phyloP scores from a whole-genome alignment of 176 grass and related monocot species.

The Thinopyrum elongatum region DNA sequence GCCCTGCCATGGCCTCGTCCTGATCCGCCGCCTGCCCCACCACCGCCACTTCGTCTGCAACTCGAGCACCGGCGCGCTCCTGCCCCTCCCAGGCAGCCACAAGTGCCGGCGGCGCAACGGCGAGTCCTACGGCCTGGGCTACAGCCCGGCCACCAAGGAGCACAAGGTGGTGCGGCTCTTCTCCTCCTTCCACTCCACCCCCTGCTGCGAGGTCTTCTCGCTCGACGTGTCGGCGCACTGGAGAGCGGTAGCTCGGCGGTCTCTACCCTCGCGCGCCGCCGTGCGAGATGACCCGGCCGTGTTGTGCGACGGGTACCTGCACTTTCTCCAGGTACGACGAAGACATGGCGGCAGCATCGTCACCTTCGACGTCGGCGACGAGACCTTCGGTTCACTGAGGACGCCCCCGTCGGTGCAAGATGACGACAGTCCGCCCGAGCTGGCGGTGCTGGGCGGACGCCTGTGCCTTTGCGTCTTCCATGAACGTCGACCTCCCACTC shows the following conservation, averaged over 20 bases:
- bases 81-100: background rate
- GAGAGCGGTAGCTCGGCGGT: background rate
- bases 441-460: background rate
- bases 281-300: background rate
- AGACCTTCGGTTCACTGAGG: background rate
- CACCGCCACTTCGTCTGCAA: no score
- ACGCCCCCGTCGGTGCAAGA: background rate
- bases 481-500: background rate
- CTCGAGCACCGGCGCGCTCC: background rate
- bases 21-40: no score
- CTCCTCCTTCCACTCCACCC: background rate
- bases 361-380: background rate
- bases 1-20: no score
- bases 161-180: background rate
- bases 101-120: background rate
- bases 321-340: background rate
- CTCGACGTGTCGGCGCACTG: background rate
- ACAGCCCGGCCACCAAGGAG: background rate
- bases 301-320: background rate
- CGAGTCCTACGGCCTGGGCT: background rate
- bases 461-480: background rate
- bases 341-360: background rate
- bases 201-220: background rate
- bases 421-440: background rate
- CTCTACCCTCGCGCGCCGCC: background rate